Base-by-base conservation (phyloP, 139 green algal species). In the Chlorella vulgaris region DNA sequence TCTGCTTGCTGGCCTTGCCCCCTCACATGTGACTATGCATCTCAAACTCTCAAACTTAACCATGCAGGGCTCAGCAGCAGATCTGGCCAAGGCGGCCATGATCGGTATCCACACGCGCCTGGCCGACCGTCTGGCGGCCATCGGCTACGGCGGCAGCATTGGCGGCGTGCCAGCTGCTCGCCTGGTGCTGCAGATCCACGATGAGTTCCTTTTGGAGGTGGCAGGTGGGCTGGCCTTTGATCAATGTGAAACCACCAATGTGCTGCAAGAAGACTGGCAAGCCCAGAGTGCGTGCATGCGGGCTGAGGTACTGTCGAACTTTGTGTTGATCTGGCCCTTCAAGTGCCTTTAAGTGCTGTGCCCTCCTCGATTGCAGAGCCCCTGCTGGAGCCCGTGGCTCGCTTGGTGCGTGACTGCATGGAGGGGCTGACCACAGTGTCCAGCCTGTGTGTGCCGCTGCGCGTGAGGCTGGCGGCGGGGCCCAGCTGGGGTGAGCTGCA, bases 161-260 rank as follows among this genome's bases (percentile, higher is more conserved):
- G 47, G 47, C 47, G 47, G 47, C 47, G 47, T 58, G 47, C 47
- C 10, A 15, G 47, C 13, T 10, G 47, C 58, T 13, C 77, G 50
- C 28, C 65, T 83, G 26, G 47, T 76, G 19, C 53, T 85, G 26
- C 88, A 97, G 86, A 90, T 98, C 28, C 94, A 98, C 66, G 94
- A 98, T 69, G 94, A 98, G 85, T 87, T 98, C 26, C 58, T 98
- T 80, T 90, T 97, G 63, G 93, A 97, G 85, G 90, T 96, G 68
- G 58, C 47, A 19, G 81, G 79, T 80, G 53, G 29, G 68, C 0
- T 42, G 66, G n/a, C 55, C 47, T 58, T 31, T 28, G 55, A 65
- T 55, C 13, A 35, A 24, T 24, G 6, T 65, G 10, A 65, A 6
- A 6, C 24, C 58, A 24, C 6, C 21, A 24, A 24, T 15, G 58